Conservation (phyloP, 2,329 filamentous ascomycete genomes). For the Knufia petricola region DNA sequence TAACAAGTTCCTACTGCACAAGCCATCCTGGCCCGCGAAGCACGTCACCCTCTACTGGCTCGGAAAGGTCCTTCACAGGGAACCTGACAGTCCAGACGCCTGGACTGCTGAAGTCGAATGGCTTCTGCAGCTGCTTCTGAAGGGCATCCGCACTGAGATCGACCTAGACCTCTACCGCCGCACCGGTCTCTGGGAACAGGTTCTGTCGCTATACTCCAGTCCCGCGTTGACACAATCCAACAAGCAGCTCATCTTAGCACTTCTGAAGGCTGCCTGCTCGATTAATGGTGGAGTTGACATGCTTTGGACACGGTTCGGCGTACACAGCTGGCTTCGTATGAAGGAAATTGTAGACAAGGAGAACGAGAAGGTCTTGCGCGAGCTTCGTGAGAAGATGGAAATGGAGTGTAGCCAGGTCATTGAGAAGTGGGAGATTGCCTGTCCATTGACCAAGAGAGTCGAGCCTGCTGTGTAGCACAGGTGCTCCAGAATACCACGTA, state of each 20-base stretch:
- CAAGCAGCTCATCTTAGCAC: slow-evolving; percentile 51
- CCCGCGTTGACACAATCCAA: slow-evolving; percentile 52
- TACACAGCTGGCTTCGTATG: slow-evolving; percentile 55
- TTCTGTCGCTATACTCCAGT: slow-evolving; percentile 60
- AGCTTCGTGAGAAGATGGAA: slow-evolving; percentile 8
- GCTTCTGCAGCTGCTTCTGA: slow-evolving; percentile 18
- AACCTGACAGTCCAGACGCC: slow-evolving; percentile 62
- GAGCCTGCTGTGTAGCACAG: too few species aligned
- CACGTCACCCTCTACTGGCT: slow-evolving; percentile 51
- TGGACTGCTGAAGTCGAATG: slow-evolving; percentile 55
- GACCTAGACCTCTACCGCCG: slow-evolving; percentile 43
- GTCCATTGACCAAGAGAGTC: neutral
- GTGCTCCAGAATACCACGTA: too few species aligned
- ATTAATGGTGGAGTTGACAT: slow-evolving; percentile 64
- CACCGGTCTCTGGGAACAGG: slow-evolving; percentile 62
- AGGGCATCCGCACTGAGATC: slow-evolving; percentile 21
- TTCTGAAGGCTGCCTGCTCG: slow-evolving; percentile 56
- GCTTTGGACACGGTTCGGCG: slow-evolving; percentile 65
- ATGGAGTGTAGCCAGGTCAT: slow-evolving; percentile 12
- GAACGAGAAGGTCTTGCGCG: slow-evolving; percentile 8
- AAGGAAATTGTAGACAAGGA: slow-evolving; percentile 9
- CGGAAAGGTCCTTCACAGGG: slow-evolving; percentile 62
- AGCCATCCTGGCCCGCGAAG: slow-evolving; percentile 60
- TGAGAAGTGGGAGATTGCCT: slow-evolving; percentile 12
- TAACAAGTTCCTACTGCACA: slow-evolving; percentile 71